A percentile compares a stretch with the other conserved stretches of the same genome.
phyloP scores from a whole-genome alignment of 257 asterid genomes.

The Buddleja alternifolia region DNA sequence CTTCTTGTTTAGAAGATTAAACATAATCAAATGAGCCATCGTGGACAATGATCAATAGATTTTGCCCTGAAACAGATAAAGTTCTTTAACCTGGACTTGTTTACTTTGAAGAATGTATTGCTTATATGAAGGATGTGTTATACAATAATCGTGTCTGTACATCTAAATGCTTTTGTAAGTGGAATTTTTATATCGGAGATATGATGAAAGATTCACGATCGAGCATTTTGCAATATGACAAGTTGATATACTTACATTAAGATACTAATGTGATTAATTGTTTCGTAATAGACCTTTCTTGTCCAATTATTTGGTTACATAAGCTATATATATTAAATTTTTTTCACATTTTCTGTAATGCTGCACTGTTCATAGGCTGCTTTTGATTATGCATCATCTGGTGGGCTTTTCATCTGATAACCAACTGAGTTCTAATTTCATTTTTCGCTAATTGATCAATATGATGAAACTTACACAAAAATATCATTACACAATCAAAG shows the following conservation, averaged over 20 bases:
- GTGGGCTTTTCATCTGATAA: not conserved
- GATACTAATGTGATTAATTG: not conserved
- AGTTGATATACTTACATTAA: too few relatives aligned
- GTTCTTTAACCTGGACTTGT: not conserved
- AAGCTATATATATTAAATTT: not conserved
- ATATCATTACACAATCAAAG: not conserved
- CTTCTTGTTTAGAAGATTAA: slow-evolving; percentile 1
- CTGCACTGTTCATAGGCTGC: not conserved
- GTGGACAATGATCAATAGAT: not conserved
- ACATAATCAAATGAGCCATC: not conserved
- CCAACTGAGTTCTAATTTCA: not conserved
- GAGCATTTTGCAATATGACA: too few relatives aligned
- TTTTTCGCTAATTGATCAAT: slow-evolving; percentile 3
- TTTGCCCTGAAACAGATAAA: slow-evolving; percentile 1
- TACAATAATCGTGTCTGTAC: too few relatives aligned
- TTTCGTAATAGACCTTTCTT: not conserved
- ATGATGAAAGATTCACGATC: too few relatives aligned
- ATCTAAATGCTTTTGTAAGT: too few relatives aligned
- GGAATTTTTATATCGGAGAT: too few relatives aligned
- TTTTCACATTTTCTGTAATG: slow-evolving; percentile 6
- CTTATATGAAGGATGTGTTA: too few relatives aligned
- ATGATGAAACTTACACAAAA: not conserved
- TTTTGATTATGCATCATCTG: not conserved
- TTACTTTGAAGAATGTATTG: too few relatives aligned
- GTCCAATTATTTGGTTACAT: not conserved